Conservation (phyloP, 129 eudicot species). For the Sambucus nigra region DNA sequence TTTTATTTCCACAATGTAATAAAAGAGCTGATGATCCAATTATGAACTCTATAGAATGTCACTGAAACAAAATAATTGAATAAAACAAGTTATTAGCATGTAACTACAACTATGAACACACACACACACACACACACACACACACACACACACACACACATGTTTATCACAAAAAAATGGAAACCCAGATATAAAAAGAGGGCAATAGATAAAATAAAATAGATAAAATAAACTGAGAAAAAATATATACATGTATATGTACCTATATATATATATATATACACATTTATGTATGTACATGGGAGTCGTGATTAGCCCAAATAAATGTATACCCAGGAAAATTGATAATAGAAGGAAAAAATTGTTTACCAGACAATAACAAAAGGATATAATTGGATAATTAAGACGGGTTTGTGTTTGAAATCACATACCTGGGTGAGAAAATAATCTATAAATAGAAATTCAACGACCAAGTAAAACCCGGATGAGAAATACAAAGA, state of each 20-base stretch:
- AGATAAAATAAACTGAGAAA: not conserved
- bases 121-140: not conserved
- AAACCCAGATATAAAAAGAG: no score
- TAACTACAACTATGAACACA: not conserved
- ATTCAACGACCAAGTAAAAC: not conserved
- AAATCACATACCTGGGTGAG: no score
- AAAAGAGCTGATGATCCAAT: constrained; percentile 1
- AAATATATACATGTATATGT: not conserved
- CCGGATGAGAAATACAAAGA: not conserved
- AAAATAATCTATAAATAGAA: not conserved
- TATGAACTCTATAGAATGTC: not conserved
- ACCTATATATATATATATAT: no score
- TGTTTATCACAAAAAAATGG: no score
- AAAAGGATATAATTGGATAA: no score
- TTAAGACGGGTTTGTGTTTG: no score
- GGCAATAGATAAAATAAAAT: no score
- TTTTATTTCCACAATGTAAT: no score
- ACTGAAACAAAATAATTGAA: not conserved
- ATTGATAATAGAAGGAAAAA: not conserved
- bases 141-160: not conserved
- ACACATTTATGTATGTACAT: no score
- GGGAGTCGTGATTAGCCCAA: no score
- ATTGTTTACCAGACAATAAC: no score
- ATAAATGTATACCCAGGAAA: no score
- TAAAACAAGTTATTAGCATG: not conserved